phyloP scores from a whole-genome alignment of 2,329 filamentous ascomycete species.

The Xylariaceae sp. region DNA sequence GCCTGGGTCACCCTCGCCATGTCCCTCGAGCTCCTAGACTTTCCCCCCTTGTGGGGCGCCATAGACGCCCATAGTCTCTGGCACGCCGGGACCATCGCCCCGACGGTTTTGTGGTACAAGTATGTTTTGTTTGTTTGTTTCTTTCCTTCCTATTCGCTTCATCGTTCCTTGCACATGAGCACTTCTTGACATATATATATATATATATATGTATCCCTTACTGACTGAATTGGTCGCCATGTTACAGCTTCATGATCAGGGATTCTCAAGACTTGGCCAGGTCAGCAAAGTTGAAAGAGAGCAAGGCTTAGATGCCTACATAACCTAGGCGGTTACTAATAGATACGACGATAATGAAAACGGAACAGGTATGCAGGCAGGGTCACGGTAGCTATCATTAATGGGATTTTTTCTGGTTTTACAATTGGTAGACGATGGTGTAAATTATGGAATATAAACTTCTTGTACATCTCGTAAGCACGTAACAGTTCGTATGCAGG shows the following conservation, averaged over 20 bases:
- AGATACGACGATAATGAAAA: not conserved
- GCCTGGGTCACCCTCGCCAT: constrained; percentile 89
- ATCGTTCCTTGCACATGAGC: not conserved
- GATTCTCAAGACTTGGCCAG: constrained; percentile 76
- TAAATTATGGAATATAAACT: no score
- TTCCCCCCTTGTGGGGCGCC: constrained; percentile 74
- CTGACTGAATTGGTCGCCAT: no score
- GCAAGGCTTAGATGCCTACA: no score
- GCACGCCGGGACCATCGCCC: constrained; percentile 89
- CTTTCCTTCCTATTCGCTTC: not conserved
- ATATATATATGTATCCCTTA: no score
- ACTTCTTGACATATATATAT: constrained; percentile 6
- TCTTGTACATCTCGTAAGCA: no score
- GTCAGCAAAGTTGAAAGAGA: constrained; percentile 42
- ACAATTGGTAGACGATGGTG: no score
- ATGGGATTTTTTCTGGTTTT: no score
- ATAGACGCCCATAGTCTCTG: constrained; percentile 93
- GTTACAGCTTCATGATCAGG: constrained; percentile 84
- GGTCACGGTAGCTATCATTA: not conserved
- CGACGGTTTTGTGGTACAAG: constrained; percentile 91
- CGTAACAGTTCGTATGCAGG: no score
- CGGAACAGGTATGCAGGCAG: not conserved
- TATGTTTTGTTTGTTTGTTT: constrained; percentile 46
- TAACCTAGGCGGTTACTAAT: no score
- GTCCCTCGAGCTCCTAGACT: constrained; percentile 93